Evolutionary conservation across 192 early-diverging fungal genomes (phyloP), one percentile per base, ranked within the genome.

Genomic region (Umbelopsis ramanniana): DNA sequence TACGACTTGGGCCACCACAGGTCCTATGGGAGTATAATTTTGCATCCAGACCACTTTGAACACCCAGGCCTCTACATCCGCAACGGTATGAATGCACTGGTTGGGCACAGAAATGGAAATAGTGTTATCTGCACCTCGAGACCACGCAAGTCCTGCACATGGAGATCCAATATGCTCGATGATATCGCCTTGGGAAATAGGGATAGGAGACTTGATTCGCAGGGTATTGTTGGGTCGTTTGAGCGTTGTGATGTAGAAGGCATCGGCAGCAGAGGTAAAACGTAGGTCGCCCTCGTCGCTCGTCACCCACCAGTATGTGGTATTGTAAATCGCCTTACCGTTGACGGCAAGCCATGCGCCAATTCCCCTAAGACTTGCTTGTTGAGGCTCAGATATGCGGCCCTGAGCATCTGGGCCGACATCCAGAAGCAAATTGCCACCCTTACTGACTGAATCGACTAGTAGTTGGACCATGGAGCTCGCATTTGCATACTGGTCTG

Each of bases 401-500:
- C 75, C 75, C 0, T 37, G 33, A 6, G 57, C 54, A 9, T 76
- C 75, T 0, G 75, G 75, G 12, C 75, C 75, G 24, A 76, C 72
- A 35, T 47, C 67, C 3, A 76, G 66, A 72, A 76, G 67, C 21
- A 76, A 57, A 29, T 72, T 76, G 23, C 75, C 75, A 15, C 75
- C 75, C 45, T 55, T 66, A 21, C 57, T 38, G 10, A 76, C 57
- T 0, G 70, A 43, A 37, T 67, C 48, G 21, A 76, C 52, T 17
- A 76, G 52, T 21, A 72, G 70, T 6, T 67, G 66, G 3, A 76
- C 63, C 38, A 76, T 50, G 2, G 48, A 53, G 11, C 46, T 68
- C 9, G 66, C 67, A 15, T 66, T 46, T 14, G 75, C 70, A 26
- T 76, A 76, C 26, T 76, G 75, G 3, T 76, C 52, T 11, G 63